Evolutionary conservation across 352 stramenopile species (phyloP).

Genomic region (Pythium phragmitis): DNA sequence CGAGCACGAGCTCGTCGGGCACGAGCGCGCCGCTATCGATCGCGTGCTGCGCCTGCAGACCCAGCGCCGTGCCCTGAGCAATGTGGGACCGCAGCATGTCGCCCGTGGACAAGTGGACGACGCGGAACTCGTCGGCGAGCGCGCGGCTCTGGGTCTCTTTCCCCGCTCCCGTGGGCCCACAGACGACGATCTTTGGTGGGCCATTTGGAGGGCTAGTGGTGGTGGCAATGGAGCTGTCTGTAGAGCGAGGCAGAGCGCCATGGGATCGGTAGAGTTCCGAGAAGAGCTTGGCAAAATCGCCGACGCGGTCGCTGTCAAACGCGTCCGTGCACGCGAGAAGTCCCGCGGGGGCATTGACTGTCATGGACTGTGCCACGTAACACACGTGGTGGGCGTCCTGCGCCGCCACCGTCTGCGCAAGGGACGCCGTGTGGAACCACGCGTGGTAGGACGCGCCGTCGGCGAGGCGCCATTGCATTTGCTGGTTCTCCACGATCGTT

Average conservation of each 20-base stretch:
- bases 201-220: neutral
- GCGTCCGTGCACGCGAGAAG: slow-evolving; percentile 54
- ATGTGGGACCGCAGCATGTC: slow-evolving; percentile 87
- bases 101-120: slow-evolving; percentile 87
- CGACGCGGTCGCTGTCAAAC: slow-evolving; percentile 41
- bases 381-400: slow-evolving; percentile 58
- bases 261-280: slow-evolving; percentile 55
- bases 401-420: slow-evolving; percentile 32
- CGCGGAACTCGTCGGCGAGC: slow-evolving; percentile 65
- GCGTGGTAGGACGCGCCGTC: slow-evolving; percentile 35
- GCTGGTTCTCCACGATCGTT: slow-evolving; percentile 31
- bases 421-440: slow-evolving; percentile 44
- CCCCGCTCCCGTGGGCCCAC: slow-evolving; percentile 91
- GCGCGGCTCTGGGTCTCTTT: slow-evolving; percentile 96
- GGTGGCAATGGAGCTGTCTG: neutral
- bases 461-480: slow-evolving; percentile 33
- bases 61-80: slow-evolving; percentile 39
- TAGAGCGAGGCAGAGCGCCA: slow-evolving; percentile 19
- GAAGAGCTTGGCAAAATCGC: slow-evolving; percentile 57
- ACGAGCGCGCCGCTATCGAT: slow-evolving; percentile 85
- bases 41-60: slow-evolving; percentile 73
- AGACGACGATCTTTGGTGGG: slow-evolving; percentile 79
- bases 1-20: slow-evolving; percentile 41
- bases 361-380: slow-evolving; percentile 48
- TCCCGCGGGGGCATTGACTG: slow-evolving; percentile 29